phyloP scores from a whole-genome alignment of 1,284 basidiomycete species.

The Rhodotorula mucilaginosa region DNA sequence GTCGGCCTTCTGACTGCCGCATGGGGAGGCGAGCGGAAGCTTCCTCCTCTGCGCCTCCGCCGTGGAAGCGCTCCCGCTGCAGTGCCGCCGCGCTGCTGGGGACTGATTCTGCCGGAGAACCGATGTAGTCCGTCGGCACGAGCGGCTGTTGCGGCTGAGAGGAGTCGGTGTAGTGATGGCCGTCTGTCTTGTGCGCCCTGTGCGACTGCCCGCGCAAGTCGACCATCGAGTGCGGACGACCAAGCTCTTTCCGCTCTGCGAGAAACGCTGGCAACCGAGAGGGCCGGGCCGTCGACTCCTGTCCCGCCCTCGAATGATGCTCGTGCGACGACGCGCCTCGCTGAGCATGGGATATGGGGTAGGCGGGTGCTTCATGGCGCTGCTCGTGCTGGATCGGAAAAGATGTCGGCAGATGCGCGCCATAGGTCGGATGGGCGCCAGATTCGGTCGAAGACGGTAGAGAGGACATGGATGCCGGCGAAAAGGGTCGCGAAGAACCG shows the following conservation, averaged over 20 bases:
- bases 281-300: neutral
- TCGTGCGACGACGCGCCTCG: no score
- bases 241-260: slow-evolving; percentile 25
- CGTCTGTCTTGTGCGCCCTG: neutral
- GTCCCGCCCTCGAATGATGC: neutral
- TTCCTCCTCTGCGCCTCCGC: slow-evolving; percentile 15
- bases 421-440: slow-evolving; percentile 16
- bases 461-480: slow-evolving; percentile 29
- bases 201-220: slow-evolving; percentile 19
- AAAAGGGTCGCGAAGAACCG: slow-evolving; percentile 25
- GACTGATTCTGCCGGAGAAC: slow-evolving; percentile 17
- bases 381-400: slow-evolving; percentile 1
- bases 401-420: neutral
- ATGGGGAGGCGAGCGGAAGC: neutral
- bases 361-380: neutral
- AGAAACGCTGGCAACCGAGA: slow-evolving; percentile 36
- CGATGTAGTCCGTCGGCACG: neutral
- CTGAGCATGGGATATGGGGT: neutral
- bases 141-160: neutral
- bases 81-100: slow-evolving; percentile 35
- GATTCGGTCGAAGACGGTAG: slow-evolving; percentile 33
- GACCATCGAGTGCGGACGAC: slow-evolving; percentile 34
- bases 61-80: slow-evolving; percentile 28
- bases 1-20: slow-evolving; percentile 18
- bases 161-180: neutral